Percentiles rank a stretch among this genome's conserved stretches.
phyloP scores from a whole-genome alignment of 2,329 filamentous ascomycete species.

The Pseudogymnoascus sp. region DNA sequence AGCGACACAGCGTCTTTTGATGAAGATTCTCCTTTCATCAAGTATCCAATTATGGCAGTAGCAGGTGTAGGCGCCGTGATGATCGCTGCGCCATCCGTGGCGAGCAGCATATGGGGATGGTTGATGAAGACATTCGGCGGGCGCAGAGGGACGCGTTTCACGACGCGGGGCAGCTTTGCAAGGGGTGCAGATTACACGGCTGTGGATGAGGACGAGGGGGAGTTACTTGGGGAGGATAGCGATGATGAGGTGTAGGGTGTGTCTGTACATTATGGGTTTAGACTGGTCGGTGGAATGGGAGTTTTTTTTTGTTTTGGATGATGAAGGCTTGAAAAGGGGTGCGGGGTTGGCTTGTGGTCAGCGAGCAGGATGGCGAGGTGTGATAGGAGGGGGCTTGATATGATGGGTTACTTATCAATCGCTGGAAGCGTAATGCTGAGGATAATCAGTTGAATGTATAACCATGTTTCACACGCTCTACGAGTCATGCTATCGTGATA shows the following conservation, averaged over 20 bases:
- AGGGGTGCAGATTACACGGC: conserved; percentile 79
- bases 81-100: conserved; percentile 60
- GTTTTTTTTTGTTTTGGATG: conserved; percentile 7
- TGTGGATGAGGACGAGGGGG: conserved; percentile 89
- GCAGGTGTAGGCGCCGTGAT: conserved; percentile 54
- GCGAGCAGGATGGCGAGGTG: not conserved
- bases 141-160: conserved; percentile 54
- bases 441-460: conserved; percentile 1
- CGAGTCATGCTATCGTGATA: not conserved
- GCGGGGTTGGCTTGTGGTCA: not conserved
- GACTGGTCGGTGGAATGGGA: not conserved
- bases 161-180: conserved; percentile 81
- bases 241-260: conserved; percentile 65
- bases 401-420: conserved; percentile 8
- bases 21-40: conserved; percentile 66
- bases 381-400: not conserved
- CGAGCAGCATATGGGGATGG: conserved; percentile 63
- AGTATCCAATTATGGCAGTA: conserved; percentile 68
- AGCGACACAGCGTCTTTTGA: conserved; percentile 42
- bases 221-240: conserved; percentile 85
- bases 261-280: conserved; percentile 1
- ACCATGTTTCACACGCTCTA: not conserved
- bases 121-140: conserved; percentile 43
- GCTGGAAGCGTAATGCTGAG: not conserved
- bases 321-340: not conserved